These are phyloP conservation scores for Apiotrichum porosum DNA, from an alignment of 1,284 basidiomycete species.

Conservation along the genomic window DNA sequence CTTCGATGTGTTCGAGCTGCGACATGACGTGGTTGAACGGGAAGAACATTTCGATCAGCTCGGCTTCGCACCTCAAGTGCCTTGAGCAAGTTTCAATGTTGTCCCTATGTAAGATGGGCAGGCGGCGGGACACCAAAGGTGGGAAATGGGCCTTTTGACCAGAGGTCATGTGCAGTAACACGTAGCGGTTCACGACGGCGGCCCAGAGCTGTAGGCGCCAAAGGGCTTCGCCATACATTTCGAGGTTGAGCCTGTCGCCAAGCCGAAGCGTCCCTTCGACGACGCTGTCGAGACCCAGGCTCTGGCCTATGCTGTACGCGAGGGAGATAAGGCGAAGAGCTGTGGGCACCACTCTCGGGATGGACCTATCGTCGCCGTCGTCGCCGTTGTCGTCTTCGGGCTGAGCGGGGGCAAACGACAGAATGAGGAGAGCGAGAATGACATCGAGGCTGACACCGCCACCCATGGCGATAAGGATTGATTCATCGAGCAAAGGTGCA, in stretches of 20 bases:
- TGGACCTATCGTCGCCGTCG: too few relatives aligned
- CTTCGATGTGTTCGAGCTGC: slow-evolving; percentile 4
- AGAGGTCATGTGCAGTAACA: too few relatives aligned
- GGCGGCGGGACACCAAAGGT: too few relatives aligned
- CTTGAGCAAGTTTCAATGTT: too few relatives aligned
- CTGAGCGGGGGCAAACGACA: slow-evolving; percentile 17
- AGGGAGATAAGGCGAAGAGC: slow-evolving; percentile 22
- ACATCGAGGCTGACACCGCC: slow-evolving; percentile 24
- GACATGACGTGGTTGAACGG: slow-evolving; percentile 3
- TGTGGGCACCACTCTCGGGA: too few relatives aligned
- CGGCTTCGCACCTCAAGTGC: slow-evolving; percentile 11
- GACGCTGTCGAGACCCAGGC: slow-evolving; percentile 17
- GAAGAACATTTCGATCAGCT: slow-evolving; percentile 3
- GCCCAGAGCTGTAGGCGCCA: slow-evolving; percentile 16
- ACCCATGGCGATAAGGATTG: slow-evolving; percentile 22
- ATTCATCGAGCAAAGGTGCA: slow-evolving; percentile 19
- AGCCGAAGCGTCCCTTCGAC: slow-evolving; percentile 2
- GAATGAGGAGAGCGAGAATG: slow-evolving; percentile 29
- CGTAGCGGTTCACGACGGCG: slow-evolving; percentile 15
- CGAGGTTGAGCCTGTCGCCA: slow-evolving; percentile 7
- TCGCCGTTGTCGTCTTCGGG: slow-evolving; percentile 6
- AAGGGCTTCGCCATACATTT: slow-evolving; percentile 6
- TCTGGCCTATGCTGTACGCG: slow-evolving; percentile 25
- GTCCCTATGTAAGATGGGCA: too few relatives aligned
- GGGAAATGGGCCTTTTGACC: too few relatives aligned